Evolutionary conservation across 176 grass and related monocot genomes (phyloP).

Genomic region (bread wheat (Triticum aestivum)): DNA sequence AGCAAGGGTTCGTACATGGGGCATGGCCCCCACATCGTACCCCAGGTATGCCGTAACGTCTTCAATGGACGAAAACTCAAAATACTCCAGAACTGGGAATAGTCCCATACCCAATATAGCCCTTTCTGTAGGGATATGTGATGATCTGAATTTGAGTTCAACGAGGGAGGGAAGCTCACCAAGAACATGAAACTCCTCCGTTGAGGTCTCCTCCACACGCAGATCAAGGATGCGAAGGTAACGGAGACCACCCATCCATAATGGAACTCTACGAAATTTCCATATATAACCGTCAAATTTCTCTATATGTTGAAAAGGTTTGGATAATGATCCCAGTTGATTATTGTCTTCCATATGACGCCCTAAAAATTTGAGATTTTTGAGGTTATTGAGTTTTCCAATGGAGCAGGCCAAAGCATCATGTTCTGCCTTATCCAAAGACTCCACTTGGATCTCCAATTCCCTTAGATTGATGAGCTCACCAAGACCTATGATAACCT

Average conservation of each 20-base stretch:
- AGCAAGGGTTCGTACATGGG: no score
- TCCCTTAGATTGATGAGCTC: no score
- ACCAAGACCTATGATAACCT: not conserved
- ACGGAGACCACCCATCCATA: not conserved
- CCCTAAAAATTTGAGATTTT: rapidly evolving
- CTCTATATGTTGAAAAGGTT: not conserved
- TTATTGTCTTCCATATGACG: rapidly evolving
- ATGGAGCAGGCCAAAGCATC: not conserved
- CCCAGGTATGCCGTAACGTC: not conserved
- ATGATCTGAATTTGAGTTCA: rapidly evolving
- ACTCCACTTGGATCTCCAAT: rapidly evolving
- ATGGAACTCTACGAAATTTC: not conserved
- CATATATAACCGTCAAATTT: rapidly evolving
- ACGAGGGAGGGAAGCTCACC: not conserved
- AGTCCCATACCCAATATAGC: not conserved
- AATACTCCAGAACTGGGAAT: not conserved
- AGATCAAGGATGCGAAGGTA: not conserved
- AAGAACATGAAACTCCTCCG: not conserved
- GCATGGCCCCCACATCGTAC: not conserved
- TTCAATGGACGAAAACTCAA: rapidly evolving
- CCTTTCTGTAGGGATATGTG: not conserved
- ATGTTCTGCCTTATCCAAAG: no score
- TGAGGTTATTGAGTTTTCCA: not conserved
- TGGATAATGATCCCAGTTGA: not conserved
- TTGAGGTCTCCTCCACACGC: not conserved